Base-by-base conservation (phyloP, 805 yeast genomes). In the Spencermartinsiella europaea region DNA sequence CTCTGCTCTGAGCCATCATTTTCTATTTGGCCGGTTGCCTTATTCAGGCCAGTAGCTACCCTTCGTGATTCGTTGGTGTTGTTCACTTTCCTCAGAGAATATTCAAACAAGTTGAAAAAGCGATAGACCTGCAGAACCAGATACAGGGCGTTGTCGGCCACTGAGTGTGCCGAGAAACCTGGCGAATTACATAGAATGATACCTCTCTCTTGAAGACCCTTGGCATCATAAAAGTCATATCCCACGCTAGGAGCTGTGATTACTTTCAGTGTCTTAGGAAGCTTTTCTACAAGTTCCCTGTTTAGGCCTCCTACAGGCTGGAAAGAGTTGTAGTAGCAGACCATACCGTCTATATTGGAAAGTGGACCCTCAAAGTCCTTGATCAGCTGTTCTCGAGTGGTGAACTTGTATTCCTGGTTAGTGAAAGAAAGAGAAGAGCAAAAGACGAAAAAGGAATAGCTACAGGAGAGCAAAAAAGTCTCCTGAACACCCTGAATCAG, bases 111-210 rank as follows among this genome's bases (percentile, higher is more conserved):
- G 1, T 72, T 62, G 48, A 78, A 77, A 61, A 73, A 72, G 52
- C 93, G 71, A 67, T 81, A 82, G 19, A 79, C 73, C 34, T 79
- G 72, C 47, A 85, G 60, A 0, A 84, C 67, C 53, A 81, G 71
- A 57, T 68, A 74, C 38, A 83, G 65, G 2, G 82, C 91, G 48
- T 81, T 66, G 52, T 85, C 95, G 2, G 90, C 85, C 21, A 85
- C 95, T 14, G 84, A 82, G 35, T 71, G 77, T 1, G 85, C 77
- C 0, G 83, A 79, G 17, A 55, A 37, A 1, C 55, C 54, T 34
- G 71, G 67, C 46, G 80, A 80, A 58, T 85, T 82, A 49, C 85
- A 77, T 49, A 85, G 68, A 5, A 66, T 57, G 21, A 85, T 76
- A 12, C 73, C 74, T 28, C 65, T 68, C 17, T 61, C 56, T 22